phyloP scores from a whole-genome alignment of 75 land plant species.

The Picea glauca region DNA sequence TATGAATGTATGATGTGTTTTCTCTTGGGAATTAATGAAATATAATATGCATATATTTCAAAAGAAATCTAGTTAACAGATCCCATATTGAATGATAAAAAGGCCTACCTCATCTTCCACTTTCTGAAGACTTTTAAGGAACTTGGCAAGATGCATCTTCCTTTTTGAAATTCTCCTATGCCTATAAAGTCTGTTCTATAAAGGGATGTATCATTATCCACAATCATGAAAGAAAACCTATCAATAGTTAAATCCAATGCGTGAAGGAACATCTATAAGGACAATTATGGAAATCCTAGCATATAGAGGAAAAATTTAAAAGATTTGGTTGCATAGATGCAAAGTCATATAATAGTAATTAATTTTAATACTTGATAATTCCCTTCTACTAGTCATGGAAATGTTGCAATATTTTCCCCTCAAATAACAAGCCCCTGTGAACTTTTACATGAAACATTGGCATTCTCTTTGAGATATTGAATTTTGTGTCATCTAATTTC shows the following conservation, averaged over 20 bases:
- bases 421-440: background rate
- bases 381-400: background rate
- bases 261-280: no score
- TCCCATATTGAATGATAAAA: background rate
- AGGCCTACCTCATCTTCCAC: conserved; percentile 80
- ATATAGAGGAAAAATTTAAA: no score
- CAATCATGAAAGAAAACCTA: conserved; percentile 94
- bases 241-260: background rate
- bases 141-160: conserved; percentile 97
- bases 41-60: no score
- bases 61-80: background rate
- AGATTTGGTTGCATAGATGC: background rate
- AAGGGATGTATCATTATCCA: conserved; percentile 94
- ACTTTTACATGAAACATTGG: background rate
- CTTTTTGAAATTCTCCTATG: conserved; percentile 93
- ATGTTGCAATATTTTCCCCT: background rate
- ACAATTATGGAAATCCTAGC: no score
- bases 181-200: conserved; percentile 95
- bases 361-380: background rate
- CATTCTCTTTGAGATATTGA: background rate
- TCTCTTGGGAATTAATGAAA: no score
- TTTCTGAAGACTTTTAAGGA: conserved; percentile 89
- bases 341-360: background rate
- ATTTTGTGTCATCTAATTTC: background rate
- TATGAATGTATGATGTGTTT: no score